Evolutionary conservation across 2,329 filamentous ascomycete genomes (phyloP), one percentile per base, ranked within the genome.

Genomic region (Colletotrichum neosansevieriae): DNA sequence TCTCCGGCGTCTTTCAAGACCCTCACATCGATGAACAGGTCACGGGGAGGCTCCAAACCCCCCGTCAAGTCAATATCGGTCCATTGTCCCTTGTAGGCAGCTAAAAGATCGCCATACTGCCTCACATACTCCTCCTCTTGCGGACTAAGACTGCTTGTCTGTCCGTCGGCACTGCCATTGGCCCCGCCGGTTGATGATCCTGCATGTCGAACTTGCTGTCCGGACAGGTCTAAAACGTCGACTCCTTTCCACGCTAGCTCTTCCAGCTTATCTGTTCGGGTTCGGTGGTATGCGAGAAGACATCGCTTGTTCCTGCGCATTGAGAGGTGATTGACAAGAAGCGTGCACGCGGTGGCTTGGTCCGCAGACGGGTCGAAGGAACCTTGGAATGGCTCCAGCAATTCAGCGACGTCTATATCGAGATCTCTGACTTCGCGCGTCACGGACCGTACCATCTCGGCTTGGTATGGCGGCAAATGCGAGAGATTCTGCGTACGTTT

Each of bases 31-130:
- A 99, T 97, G 79, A 98, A 99, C 60, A 99, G 82, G 80, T 99
- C 96, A 74, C 89, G 89, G n/a, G 96, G 96, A 24, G 96, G 96
- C 76, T 97, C 94, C 76, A 99, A 83, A 75, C 92, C 96, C 36
- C 96, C 96, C 3, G 96, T 98, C 62, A 99, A 83, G 79, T 99
- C 96, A 72, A 99, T 92, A 77, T 99, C 96, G 19, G 95, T 98
- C 95, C 95, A 99, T 75, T 97, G 94, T 1, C 96, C 96, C 79
- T 99, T 99, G 80, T 97, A 98, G 2, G 94, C 93, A n/a, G 95
- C 94, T 63, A 99, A 83, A 72, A 99, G 84, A 75, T 99, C 94
- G 72, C 92, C 91, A 76, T 98, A 99, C 75, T 94, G 91, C 69
- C 95, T 87, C 65, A 97, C 92, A 76, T 98, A 99, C 74, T 98